Base-by-base conservation (phyloP, 768 basidiomycete genomes). In the Mrakia hoshinonis region DNA sequence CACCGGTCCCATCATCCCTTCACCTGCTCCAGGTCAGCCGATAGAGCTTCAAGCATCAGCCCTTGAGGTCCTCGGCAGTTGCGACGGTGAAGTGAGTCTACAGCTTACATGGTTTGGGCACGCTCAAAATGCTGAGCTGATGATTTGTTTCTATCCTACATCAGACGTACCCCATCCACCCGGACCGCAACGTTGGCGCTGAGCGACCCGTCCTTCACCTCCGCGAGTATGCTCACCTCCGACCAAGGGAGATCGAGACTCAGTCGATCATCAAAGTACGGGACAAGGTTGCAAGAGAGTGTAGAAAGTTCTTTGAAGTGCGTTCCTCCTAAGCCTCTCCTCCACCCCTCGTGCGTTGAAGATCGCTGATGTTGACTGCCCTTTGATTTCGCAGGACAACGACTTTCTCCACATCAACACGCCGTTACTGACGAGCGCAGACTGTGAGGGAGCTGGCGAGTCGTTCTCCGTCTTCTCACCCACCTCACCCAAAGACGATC, bases 391-490 rank as follows among this genome's bases (percentile, higher is more conserved):
- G 38, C 78, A 95, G 90, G 80, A 79, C n/a, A 85, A 89, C 78
- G 90, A 85, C 12, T 98, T 96, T 78, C 79, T 82, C 47, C 85
- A 89, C 76, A 84, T 85, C 18, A 87, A 96, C 76, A 89, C 93
- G 0, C 96, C 96, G 0, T 84, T 98, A 58, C 80, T 97, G 29
- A 97, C 95, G 0, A 85, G 86, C 20, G 92, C 87, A 75, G 96
- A 99, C 78, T 93, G 93, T 67, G 96, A 99, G 82, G 96, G 94
- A 15, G 94, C 89, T 9, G 95, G 96, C 24, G 94, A 98, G 79
- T 85, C 90, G 1, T 98, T 98, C 79, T 84, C 85, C 7, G 82
- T 95, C 38, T 36, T 49, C 12, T 70, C 75, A 1, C 55, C 70
- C n/a, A 47, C 39, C 5, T 46, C 70, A 24, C 52, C 20, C n/a